phyloP scores from a whole-genome alignment of 1,139 yeast genomes.

The Kodamaea plutei region DNA sequence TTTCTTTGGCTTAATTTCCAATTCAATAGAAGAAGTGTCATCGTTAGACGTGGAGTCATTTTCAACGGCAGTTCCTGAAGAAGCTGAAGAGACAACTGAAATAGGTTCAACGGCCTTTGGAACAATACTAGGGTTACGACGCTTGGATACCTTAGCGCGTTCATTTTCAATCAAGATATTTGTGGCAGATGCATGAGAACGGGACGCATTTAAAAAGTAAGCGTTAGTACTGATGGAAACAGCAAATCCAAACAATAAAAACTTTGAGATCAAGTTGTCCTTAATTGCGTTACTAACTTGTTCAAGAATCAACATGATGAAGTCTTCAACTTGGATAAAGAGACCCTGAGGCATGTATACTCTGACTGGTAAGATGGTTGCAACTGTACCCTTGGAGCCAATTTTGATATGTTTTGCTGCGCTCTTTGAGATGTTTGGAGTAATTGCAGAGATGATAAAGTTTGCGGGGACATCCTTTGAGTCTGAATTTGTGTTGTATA shows the following conservation, averaged over 20 bases:
- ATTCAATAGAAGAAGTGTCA: slow-evolving; percentile 18
- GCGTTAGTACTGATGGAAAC: slow-evolving; percentile 78
- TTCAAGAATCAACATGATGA: slow-evolving; percentile 48
- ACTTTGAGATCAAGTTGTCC: slow-evolving; percentile 78
- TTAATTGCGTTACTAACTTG: slow-evolving; percentile 69
- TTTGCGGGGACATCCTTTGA: slow-evolving; percentile 12
- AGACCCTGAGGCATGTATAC: slow-evolving; percentile 67
- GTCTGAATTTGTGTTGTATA: slow-evolving; percentile 40
- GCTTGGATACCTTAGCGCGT: slow-evolving; percentile 17
- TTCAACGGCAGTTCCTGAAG: slow-evolving; percentile 11
- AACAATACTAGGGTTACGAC: slow-evolving; percentile 4
- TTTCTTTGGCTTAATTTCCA: slow-evolving; percentile 22
- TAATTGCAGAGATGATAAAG: slow-evolving; percentile 27
- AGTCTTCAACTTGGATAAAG: slow-evolving; percentile 64
- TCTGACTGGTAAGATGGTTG: slow-evolving; percentile 65
- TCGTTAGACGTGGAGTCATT: slow-evolving; percentile 9
- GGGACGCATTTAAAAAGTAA: slow-evolving; percentile 74
- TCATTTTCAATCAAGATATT: slow-evolving; percentile 42
- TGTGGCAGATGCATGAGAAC: slow-evolving; percentile 49
- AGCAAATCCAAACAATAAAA: slow-evolving; percentile 67
- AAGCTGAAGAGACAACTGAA: neutral
- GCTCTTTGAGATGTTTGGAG: slow-evolving; percentile 34
- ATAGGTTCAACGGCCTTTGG: slow-evolving; percentile 5
- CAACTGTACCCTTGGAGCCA: slow-evolving; percentile 49
- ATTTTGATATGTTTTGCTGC: slow-evolving; percentile 41